Percentiles rank a stretch among this genome's conserved stretches.
phyloP scores from a whole-genome alignment of 164 flowering plant species.

The Umbilicus rupestris region DNA sequence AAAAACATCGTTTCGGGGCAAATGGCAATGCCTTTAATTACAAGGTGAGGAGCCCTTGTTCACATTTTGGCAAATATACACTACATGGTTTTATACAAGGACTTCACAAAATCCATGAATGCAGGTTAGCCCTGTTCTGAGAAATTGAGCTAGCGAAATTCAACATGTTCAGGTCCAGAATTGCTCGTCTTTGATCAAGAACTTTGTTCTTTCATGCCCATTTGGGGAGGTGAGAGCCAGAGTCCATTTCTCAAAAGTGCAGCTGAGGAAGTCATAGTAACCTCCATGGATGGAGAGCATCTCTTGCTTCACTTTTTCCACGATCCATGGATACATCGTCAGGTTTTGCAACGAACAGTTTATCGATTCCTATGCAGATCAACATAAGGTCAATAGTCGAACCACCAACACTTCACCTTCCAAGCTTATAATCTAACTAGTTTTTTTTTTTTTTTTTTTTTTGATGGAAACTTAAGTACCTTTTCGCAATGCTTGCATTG shows the following conservation, averaged over 20 bases:
- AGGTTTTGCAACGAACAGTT: constrained; percentile 38
- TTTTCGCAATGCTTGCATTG: constrained; percentile 89
- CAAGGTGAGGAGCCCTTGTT: not conserved
- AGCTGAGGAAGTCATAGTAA: not conserved
- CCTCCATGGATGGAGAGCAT: constrained; percentile 21
- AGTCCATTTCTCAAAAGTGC: not conserved
- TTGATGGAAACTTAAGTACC: constrained; percentile 26
- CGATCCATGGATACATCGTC: constrained; percentile 58
- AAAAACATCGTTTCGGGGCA: not conserved
- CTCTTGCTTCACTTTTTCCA: constrained; percentile 33
- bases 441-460: too few relatives aligned
- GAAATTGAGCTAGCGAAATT: not conserved
- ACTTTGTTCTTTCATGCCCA: not conserved
- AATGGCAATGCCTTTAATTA: not conserved
- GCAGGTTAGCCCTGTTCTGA: too few relatives aligned
- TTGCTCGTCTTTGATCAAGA: not conserved
- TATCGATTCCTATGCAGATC: constrained; percentile 41
- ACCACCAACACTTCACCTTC: not conserved
- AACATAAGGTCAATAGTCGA: not conserved
- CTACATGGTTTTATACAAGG: not conserved
- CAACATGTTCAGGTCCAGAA: not conserved
- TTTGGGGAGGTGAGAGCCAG: not conserved
- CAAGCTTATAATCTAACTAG: not conserved
- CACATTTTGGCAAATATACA: not conserved
- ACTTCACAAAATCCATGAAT: too few relatives aligned